These are phyloP conservation scores for Acacia pycnantha DNA, from an alignment of 331 rosid genomes.

Conservation along the genomic window DNA sequence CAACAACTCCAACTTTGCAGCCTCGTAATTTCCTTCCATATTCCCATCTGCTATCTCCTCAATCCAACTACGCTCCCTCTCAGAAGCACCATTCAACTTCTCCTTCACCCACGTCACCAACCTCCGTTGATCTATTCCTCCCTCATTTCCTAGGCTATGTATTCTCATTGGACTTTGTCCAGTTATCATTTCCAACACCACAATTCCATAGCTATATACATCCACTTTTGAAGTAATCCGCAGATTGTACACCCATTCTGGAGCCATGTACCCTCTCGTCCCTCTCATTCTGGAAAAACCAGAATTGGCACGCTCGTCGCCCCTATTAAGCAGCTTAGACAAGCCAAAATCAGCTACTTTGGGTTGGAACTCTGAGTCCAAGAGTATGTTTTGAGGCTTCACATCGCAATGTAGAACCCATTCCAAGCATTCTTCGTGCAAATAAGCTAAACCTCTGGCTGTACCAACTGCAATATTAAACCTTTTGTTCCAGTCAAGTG, in stretches of 20 bases:
- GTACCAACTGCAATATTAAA: conserved; percentile 60
- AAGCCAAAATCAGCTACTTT: conserved; percentile 76
- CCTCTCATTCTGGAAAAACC: conserved; percentile 67
- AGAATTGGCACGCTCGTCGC: conserved; percentile 28
- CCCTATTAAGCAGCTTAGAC: conserved; percentile 55
- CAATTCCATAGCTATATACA: conserved; percentile 69
- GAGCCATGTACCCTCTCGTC: conserved; percentile 82
- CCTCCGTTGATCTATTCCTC: conserved; percentile 35
- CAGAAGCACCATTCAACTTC: conserved; percentile 16
- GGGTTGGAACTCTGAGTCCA: conserved; percentile 50
- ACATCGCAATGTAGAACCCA: conserved; percentile 80
- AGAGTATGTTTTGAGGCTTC: conserved; percentile 73
- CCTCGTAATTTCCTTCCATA: conserved; percentile 24
- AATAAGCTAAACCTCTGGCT: conserved; percentile 67
- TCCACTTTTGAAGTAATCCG: conserved; percentile 69
- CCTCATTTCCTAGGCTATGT: neutral
- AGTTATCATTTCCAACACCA: conserved; percentile 61
- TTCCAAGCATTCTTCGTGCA: conserved; percentile 78
- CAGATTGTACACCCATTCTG: conserved; percentile 70
- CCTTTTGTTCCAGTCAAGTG: conserved; percentile 60
- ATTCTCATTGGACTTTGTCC: conserved; percentile 40
- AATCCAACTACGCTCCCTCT: conserved; percentile 19
- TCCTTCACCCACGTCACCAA: conserved; percentile 45
- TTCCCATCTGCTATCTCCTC: conserved; percentile 36
- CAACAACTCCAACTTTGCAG: conserved; percentile 29